Base-by-base conservation (phyloP, 257 asterid species). In the Gynochthodes officinalis region DNA sequence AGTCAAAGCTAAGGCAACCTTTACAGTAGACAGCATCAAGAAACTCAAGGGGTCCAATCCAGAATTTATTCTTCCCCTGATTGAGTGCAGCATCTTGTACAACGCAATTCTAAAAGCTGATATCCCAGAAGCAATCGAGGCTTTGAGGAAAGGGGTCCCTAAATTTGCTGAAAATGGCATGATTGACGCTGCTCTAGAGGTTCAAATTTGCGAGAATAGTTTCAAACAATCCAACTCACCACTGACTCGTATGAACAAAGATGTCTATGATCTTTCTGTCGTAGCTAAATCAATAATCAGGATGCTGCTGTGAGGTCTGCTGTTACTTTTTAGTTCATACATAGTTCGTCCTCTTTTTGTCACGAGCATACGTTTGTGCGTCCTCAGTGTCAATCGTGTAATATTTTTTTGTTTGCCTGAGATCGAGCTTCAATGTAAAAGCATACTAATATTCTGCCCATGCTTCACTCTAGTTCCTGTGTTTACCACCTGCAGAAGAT, bases 231-330 rank as follows among this genome's bases (percentile, higher is more conserved):
- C 50, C 42, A 48, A 67, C 10, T 70, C 83, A 30, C 78, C 73
- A 1, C 13, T 80, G 3, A 30, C 70, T 15, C 50, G 48, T 5
- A 35, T 32, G 58, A 76, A 69, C 42, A 28, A 0, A 48, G 72
- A 73, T 18, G 72, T 79, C 18, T n/a, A 64, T 27, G 77, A 82
- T 18, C 81, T 82, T 1, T 73, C 86, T 3, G 43, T 39, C n/a
- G 74, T 82, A 9, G 83, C 86, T 54, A 82, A 75, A 55, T 75
- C 78, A 16, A 79, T 82, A 30, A 76, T 82, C 69, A 79, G 79
- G 73, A 73, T 73, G 71, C 53, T 79, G 12, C 42, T 79, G 2
- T 79, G 60, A 78, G 55, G 27, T 35, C 10, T 30, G 25, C n/a
- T n/a, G n/a, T n/a, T n/a, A n/a, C n/a, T n/a, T n/a, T n/a, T n/a